Percentiles rank a stretch among this genome's conserved stretches.
Evolutionary conservation across 192 early-diverging fungal species (phyloP).

Genomic region (Podila horticola): DNA sequence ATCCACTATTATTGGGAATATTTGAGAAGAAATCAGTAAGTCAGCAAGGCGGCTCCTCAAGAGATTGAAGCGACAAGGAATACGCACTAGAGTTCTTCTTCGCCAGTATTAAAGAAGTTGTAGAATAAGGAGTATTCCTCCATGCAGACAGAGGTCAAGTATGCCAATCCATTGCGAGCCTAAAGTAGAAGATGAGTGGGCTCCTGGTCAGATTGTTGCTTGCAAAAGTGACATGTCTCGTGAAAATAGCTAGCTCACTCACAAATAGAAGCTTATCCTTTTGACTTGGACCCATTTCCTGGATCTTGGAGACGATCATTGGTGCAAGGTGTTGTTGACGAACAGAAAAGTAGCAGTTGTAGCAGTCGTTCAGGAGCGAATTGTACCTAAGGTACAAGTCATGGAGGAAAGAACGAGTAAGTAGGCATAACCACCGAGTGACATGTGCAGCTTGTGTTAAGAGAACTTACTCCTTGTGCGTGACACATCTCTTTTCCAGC

Average conservation of each 20-base stretch:
- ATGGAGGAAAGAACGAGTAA: not conserved
- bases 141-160: conserved; percentile 82
- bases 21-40: not conserved
- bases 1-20: conserved; percentile 61
- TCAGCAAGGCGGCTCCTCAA: not conserved
- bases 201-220: not conserved
- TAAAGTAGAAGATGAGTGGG: conserved; percentile 17
- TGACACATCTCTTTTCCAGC: conserved; percentile 76
- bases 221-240: too few species aligned
- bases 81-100: conserved; percentile 78
- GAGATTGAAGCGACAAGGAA: not conserved
- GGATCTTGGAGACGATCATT: conserved; percentile 70
- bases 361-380: conserved; percentile 79
- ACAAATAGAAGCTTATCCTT: conserved; percentile 67
- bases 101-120: conserved; percentile 82
- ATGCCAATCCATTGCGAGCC: conserved; percentile 85
- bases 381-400: conserved; percentile 59
- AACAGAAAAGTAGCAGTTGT: conserved; percentile 77
- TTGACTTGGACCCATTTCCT: conserved; percentile 61
- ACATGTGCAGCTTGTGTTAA: not conserved
- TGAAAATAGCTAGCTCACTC: conserved; percentile 18
- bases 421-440: not conserved
- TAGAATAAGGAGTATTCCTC: conserved; percentile 87
- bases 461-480: conserved; percentile 74
- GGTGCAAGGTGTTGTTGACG: conserved; percentile 76